These are phyloP conservation scores for Aegilops speltoides DNA, from an alignment of 176 grass and related monocot genomes.

Conservation along the genomic window DNA sequence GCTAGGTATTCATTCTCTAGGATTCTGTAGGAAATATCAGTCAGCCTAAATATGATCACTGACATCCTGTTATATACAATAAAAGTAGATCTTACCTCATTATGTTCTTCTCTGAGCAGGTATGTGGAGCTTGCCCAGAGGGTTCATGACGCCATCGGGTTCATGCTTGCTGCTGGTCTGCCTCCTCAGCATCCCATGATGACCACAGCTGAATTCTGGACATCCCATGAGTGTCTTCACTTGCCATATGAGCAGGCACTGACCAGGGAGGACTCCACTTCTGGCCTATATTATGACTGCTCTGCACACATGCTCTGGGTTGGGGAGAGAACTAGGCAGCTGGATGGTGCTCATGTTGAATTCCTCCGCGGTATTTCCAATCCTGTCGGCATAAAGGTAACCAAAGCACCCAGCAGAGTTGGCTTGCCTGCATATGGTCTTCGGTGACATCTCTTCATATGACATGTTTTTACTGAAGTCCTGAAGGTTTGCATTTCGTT, in stretches of 20 bases:
- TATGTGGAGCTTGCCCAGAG: slow-evolving; percentile 46
- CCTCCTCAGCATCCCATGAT: slow-evolving; percentile 48
- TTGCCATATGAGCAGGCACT: slow-evolving; percentile 64
- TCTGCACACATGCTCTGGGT: slow-evolving; percentile 67
- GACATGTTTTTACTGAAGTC: background rate
- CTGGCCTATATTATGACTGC: slow-evolving; percentile 45
- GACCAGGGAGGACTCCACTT: slow-evolving; percentile 46
- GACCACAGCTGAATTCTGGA: slow-evolving; percentile 60
- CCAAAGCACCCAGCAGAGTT: background rate
- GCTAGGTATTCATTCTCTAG: background rate
- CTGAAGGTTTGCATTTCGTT: background rate
- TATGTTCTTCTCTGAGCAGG: slow-evolving; percentile 7
- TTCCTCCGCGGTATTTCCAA: slow-evolving; percentile 63
- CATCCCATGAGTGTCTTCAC: slow-evolving; percentile 65
- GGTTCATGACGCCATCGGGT: slow-evolving; percentile 49
- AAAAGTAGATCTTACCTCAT: background rate
- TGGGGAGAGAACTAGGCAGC: slow-evolving; percentile 57
- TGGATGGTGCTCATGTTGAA: slow-evolving; percentile 66
- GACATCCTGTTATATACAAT: background rate
- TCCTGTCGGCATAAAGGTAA: slow-evolving; percentile 61
- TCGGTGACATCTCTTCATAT: background rate
- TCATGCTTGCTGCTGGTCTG: slow-evolving; percentile 45
- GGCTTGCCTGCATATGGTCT: background rate
- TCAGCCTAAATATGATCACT: background rate
- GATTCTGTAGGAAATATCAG: background rate